phyloP scores from a whole-genome alignment of 306 rosid species.

The Alnus rubra region DNA sequence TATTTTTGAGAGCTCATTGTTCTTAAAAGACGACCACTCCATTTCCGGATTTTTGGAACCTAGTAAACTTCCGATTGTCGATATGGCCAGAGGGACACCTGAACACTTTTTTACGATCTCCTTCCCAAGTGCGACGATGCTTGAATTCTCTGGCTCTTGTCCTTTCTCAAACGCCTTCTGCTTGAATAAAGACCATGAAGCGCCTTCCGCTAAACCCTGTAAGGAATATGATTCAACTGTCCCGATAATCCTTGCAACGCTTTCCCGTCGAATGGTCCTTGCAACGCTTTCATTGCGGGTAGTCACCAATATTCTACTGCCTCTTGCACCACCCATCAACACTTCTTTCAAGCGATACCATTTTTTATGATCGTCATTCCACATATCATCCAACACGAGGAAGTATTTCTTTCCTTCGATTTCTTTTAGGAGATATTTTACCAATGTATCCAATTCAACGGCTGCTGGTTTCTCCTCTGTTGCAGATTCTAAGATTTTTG shows the following conservation, averaged over 20 bases:
- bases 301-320: too few relatives aligned
- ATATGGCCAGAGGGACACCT: slow-evolving; percentile 21
- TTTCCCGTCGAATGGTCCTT: too few relatives aligned
- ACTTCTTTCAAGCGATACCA: too few relatives aligned
- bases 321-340: too few relatives aligned
- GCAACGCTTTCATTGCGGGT: too few relatives aligned
- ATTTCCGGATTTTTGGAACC: not conserved
- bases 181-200: too few relatives aligned
- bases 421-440: not conserved
- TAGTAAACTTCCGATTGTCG: slow-evolving; percentile 16
- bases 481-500: not conserved
- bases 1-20: not conserved
- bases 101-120: not conserved
- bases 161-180: too few relatives aligned
- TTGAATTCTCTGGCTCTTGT: not conserved
- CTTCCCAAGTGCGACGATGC: not conserved
- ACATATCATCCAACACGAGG: slow-evolving; percentile 11
- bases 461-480: too few relatives aligned
- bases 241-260: too few relatives aligned
- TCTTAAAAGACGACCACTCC: not conserved
- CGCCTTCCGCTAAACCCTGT: too few relatives aligned
- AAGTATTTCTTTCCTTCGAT: not conserved
- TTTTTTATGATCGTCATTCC: not conserved
- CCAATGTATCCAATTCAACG: not conserved
- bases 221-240: too few relatives aligned